Evolutionary conservation across 2,329 filamentous ascomycete genomes (phyloP).

Genomic region (Mariannaea sp.): DNA sequence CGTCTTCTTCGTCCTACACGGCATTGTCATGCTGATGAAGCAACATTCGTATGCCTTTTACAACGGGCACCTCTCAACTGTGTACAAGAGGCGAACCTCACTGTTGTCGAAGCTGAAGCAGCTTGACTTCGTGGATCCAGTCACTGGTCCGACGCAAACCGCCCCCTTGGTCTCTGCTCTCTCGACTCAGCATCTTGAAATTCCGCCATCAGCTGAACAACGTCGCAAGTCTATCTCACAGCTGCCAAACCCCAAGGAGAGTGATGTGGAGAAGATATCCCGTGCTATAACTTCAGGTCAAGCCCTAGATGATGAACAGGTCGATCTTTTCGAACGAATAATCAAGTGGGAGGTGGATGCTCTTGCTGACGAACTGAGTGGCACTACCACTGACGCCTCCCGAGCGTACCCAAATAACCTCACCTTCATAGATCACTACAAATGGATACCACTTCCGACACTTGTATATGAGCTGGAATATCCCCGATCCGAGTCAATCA

Average conservation of each 20-base stretch:
- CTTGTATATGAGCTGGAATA: slow-evolving; percentile 81
- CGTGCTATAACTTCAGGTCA: slow-evolving; percentile 64
- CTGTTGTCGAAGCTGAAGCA: slow-evolving; percentile 58
- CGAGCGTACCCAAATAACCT: slow-evolving; percentile 72
- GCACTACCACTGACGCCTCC: slow-evolving; percentile 57
- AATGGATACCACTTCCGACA: slow-evolving; percentile 76
- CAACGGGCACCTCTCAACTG: slow-evolving; percentile 72
- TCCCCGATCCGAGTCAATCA: slow-evolving; percentile 68
- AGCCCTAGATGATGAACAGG: slow-evolving; percentile 65
- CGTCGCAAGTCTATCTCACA: slow-evolving; percentile 48
- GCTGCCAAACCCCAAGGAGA: slow-evolving; percentile 44
- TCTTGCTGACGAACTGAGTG: slow-evolving; percentile 66
- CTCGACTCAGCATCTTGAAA: slow-evolving; percentile 51
- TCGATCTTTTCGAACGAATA: slow-evolving; percentile 66
- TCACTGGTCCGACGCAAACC: slow-evolving; percentile 49
- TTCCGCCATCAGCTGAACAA: slow-evolving; percentile 49
- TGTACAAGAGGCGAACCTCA: slow-evolving; percentile 56
- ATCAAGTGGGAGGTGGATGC: slow-evolving; percentile 70
- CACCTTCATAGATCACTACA: slow-evolving; percentile 66
- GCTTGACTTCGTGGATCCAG: slow-evolving; percentile 58
- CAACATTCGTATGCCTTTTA: slow-evolving; percentile 81
- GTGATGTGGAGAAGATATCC: slow-evolving; percentile 64
- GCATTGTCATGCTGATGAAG: slow-evolving; percentile 80
- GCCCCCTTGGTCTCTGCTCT: slow-evolving; percentile 48
- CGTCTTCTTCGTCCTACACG: slow-evolving; percentile 76